These are phyloP conservation scores for Skeletonema potamos DNA, from an alignment of 108 stramenopile species.

Conservation along the genomic window DNA sequence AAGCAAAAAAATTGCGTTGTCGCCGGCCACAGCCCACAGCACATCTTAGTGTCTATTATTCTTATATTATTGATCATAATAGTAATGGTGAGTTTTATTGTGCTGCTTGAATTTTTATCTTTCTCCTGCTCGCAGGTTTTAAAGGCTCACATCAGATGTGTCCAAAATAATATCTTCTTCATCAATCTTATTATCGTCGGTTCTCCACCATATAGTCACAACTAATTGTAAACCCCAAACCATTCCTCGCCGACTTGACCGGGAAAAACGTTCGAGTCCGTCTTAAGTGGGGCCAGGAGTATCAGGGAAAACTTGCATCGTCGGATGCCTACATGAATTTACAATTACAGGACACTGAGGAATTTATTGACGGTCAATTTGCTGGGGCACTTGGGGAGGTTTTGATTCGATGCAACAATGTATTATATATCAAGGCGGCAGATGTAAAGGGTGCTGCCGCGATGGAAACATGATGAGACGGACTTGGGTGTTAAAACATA, in stretches of 20 bases:
- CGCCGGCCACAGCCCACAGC: too few species aligned
- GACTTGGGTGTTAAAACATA: neutral
- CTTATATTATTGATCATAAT: too few species aligned
- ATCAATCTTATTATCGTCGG: neutral
- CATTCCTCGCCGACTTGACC: constrained; percentile 93
- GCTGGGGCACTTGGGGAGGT: constrained; percentile 96
- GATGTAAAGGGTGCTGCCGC: constrained; percentile 16
- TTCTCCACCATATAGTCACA: constrained; percentile 52
- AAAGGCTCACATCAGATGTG: too few species aligned
- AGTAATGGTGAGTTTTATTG: too few species aligned
- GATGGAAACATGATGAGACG: constrained; percentile 18
- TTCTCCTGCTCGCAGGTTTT: too few species aligned
- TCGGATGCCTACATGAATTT: constrained; percentile 99
- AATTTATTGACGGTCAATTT: constrained; percentile 94
- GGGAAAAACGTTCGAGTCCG: constrained; percentile 94
- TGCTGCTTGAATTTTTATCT: too few species aligned
- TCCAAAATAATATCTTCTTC: too few species aligned
- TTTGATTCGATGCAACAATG: constrained; percentile 98
- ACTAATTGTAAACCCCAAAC: constrained; percentile 98
- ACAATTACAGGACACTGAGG: constrained; percentile 88
- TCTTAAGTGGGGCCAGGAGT: constrained; percentile 99
- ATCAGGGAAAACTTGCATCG: constrained; percentile 89
- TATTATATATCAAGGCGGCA: constrained; percentile 91
- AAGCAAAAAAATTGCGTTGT: too few species aligned
- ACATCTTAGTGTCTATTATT: too few species aligned